Evolutionary conservation across 345 rosid genomes (phyloP), one percentile per base, ranked within the genome.

Genomic region (Murraya paniculata): DNA sequence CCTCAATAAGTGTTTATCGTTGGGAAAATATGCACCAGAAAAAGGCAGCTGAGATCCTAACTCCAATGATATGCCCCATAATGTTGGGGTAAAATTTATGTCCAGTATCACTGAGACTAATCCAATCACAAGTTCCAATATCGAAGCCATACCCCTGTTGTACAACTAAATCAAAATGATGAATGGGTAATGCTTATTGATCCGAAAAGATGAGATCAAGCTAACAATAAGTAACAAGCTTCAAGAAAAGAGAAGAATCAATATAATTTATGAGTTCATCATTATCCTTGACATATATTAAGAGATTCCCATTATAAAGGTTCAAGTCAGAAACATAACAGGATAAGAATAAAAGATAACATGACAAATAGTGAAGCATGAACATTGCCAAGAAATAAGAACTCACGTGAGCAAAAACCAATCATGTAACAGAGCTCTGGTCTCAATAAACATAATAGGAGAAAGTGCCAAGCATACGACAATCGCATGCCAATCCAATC

Each of bases 401-500:
- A 90, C 95, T 90, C 81, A 92, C 97, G 94, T 85, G 59, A 81
- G 85, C 75, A 94, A 76, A 84, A 94, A 80, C 95, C 97, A 94
- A 45, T 82, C 85, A 78, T 92, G 97, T 62, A 94, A 84, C 55
- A 91, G 84, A 39, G 92, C 86, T 81, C 89, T 86, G 48, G 84
- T 69, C 81, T 89, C 83, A 7, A 79, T 73, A 77, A 91, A 91
- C 86, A 84, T 85, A 36, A 57, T 7, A 60, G 94, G 94, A 79
- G 90, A 91, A 81, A 91, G 81, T 59, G 75, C 88, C 84, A 88
- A 82, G 86, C 90, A 84, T 65, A 83, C 62, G 60, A 88, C 61
- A 64, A 85, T 72, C 14, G 71, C 80, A 55, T 81, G 83, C 94
- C 93, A 92, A 24, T 92, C 91, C 76, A 64, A 67, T 80, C 85